Evolutionary conservation across 2,329 filamentous ascomycete species (phyloP).

Genomic region (Thelonectria olida): DNA sequence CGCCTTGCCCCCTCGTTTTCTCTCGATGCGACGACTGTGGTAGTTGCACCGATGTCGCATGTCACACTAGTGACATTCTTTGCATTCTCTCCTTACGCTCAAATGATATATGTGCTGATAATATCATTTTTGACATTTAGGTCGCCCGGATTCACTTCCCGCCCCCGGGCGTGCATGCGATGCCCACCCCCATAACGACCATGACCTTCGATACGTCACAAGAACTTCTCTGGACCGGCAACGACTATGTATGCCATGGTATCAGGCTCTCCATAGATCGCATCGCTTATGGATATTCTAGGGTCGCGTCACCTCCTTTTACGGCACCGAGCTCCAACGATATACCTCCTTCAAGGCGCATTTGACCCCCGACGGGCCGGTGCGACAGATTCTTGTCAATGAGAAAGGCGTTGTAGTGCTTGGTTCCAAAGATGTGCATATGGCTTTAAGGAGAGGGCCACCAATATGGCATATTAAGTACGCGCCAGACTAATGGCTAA

Average conservation of each 20-base stretch:
- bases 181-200: conserved; percentile 77
- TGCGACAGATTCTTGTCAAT: conserved; percentile 90
- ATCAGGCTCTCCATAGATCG: not conserved
- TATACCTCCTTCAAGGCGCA: conserved; percentile 94
- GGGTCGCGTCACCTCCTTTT: conserved; percentile 91
- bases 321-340: conserved; percentile 82
- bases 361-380: conserved; percentile 74
- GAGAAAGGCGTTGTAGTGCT: conserved; percentile 91
- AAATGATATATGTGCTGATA: conserved; percentile 17
- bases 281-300: conserved; percentile 50
- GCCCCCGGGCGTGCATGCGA: conserved; percentile 75
- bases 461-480: conserved; percentile 90
- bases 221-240: conserved; percentile 93
- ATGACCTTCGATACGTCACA: conserved; percentile 90
- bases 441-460: conserved; percentile 83
- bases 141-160: conserved; percentile 85
- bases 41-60: conserved; percentile 4
- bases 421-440: conserved; percentile 84
- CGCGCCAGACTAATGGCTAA: conserved; percentile 35
- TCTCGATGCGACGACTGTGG: conserved; percentile 1
- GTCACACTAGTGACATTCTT: conserved; percentile 5
- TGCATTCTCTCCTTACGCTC: not conserved
- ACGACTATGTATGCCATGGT: conserved; percentile 77
- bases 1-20: conserved; percentile 5
- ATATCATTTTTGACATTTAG: conserved; percentile 52